Percentiles rank a stretch among this genome's conserved stretches.
phyloP scores from a whole-genome alignment of 805 yeast genomes.

The Candida fluviatilis region DNA sequence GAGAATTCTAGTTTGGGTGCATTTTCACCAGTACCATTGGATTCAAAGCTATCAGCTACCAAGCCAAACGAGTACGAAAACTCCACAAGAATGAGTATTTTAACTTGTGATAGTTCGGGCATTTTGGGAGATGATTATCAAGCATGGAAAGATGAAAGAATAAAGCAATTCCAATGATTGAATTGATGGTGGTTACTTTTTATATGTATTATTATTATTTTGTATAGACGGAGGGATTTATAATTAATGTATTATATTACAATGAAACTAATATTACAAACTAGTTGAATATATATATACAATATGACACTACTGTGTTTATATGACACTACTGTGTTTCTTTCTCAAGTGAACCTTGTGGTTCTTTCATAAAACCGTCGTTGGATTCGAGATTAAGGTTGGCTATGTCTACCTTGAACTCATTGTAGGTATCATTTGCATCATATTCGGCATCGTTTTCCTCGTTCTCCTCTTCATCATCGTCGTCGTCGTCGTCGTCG shows the following conservation, averaged over 20 bases:
- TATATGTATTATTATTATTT: neutral
- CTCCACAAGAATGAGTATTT: constrained; percentile 13
- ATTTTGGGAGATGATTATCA: constrained; percentile 38
- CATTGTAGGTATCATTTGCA: constrained; percentile 1
- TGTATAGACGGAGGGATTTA: neutral
- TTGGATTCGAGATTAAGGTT: neutral
- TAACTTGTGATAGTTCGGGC: constrained; percentile 33
- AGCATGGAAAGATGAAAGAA: constrained; percentile 36
- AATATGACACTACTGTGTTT: too few species aligned
- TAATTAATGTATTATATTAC: neutral
- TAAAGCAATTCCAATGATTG: constrained; percentile 21
- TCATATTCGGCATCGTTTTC: neutral
- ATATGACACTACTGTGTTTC: too few species aligned
- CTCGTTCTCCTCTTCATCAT: constrained; percentile 7
- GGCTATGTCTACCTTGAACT: constrained; percentile 3
- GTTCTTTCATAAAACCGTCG: constrained; percentile 1
- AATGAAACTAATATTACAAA: constrained; percentile 1
- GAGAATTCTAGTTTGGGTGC: constrained; percentile 12
- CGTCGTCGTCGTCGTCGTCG: constrained; percentile 14
- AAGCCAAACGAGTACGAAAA: neutral
- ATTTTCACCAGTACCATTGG: constrained; percentile 11
- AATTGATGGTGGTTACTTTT: constrained; percentile 7
- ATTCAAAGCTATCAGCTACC: constrained; percentile 1
- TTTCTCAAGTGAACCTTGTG: neutral
- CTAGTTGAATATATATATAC: neutral